Conservation (phyloP, 176 grass and related monocot genomes). For the Triticum monococcum region DNA sequence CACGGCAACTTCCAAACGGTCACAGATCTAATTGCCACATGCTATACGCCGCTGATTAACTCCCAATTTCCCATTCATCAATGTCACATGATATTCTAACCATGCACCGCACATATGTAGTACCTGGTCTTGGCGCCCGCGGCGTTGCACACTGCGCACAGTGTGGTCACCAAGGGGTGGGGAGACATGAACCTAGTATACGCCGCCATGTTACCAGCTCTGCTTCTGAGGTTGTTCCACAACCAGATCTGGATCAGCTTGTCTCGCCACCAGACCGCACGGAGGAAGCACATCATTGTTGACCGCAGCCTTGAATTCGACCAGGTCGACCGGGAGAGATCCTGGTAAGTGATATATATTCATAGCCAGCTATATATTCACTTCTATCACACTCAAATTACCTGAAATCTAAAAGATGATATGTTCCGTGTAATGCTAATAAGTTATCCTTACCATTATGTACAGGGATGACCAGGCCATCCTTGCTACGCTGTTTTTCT, state of each 20-base stretch:
- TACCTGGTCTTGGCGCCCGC: conserved; percentile 73
- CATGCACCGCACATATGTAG: conserved; percentile 30
- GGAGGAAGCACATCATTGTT: background rate
- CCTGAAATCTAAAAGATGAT: background rate
- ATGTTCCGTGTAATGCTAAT: background rate
- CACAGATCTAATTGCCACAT: background rate
- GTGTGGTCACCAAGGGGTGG: conserved; percentile 51
- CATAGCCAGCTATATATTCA: background rate
- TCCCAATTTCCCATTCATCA: background rate
- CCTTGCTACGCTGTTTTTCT: conserved; percentile 52
- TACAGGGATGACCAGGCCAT: conserved; percentile 92
- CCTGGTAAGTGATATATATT: background rate
- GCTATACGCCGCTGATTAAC: background rate
- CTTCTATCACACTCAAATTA: background rate
- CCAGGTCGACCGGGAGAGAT: background rate
- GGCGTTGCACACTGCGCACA: conserved; percentile 39
- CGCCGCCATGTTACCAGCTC: conserved; percentile 26
- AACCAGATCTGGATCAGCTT: background rate
- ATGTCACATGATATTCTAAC: background rate
- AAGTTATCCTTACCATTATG: background rate
- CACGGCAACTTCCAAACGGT: background rate
- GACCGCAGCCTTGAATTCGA: background rate
- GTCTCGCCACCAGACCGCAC: background rate
- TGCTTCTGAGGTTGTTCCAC: conserved; percentile 60
- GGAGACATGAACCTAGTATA: conserved; percentile 36